Evolutionary conservation across 305 asterid species (phyloP).

Genomic region (Fraxinus velutina): DNA sequence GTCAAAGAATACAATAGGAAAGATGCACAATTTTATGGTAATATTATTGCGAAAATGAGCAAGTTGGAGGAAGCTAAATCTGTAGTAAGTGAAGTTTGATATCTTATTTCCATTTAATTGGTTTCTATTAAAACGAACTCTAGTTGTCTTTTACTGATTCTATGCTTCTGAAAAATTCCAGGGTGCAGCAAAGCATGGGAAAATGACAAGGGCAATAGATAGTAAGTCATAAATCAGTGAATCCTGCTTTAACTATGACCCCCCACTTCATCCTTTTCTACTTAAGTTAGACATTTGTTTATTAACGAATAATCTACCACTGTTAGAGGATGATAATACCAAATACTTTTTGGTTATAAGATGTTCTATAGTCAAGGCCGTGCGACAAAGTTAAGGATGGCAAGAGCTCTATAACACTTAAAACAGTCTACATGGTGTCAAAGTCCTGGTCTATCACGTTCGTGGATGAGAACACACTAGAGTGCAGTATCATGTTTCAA

Average conservation of each 20-base stretch:
- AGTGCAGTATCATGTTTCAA: neutral
- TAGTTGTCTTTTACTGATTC: slow-evolving; percentile 5
- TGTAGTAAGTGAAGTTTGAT: slow-evolving; percentile 31
- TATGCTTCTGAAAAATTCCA: slow-evolving; percentile 22
- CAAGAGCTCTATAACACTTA: neutral
- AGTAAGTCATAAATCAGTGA: slow-evolving; percentile 39
- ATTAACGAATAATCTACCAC: neutral
- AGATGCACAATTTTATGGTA: slow-evolving; percentile 38
- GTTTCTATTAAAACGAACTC: neutral
- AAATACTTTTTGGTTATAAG: neutral
- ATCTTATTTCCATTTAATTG: neutral
- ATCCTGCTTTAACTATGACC: neutral
- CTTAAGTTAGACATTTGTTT: neutral
- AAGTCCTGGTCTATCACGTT: neutral
- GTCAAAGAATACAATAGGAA: slow-evolving; percentile 36
- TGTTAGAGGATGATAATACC: neutral
- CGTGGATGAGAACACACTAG: neutral
- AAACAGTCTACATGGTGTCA: neutral
- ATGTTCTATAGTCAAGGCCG: neutral
- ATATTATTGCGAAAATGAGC: slow-evolving; percentile 32
- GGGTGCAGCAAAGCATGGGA: slow-evolving; percentile 32
- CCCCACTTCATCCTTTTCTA: neutral
- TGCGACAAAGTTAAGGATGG: neutral
- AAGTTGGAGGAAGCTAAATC: slow-evolving; percentile 27
- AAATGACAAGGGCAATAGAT: slow-evolving; percentile 27